Percentiles rank a stretch among this genome's conserved stretches.
Evolutionary conservation across 768 basidiomycete species (phyloP).

Genomic region (Tricholoma furcatifolium): DNA sequence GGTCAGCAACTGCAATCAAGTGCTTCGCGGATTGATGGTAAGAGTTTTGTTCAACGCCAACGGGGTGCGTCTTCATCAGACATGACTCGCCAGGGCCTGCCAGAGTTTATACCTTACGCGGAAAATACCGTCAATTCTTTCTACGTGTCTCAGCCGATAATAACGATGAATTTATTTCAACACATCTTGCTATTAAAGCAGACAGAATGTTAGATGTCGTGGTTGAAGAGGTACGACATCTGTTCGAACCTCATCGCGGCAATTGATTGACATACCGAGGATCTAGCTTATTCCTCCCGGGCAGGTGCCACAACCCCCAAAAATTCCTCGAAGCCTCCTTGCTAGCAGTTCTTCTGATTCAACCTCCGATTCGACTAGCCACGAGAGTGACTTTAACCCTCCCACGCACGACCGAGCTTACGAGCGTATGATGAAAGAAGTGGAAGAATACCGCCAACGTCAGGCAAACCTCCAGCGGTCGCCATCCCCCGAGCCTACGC

Average conservation of each 20-base stretch:
- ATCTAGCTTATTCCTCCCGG: constrained; percentile 35
- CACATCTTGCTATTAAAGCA: constrained; percentile 55
- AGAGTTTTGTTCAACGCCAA: constrained; percentile 5
- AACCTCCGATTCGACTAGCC: constrained; percentile 11
- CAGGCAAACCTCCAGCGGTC: not conserved
- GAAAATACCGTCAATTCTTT: constrained; percentile 68
- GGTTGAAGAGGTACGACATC: constrained; percentile 53
- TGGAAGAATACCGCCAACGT: constrained; percentile 5
- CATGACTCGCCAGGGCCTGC: constrained; percentile 54
- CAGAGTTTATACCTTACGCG: constrained; percentile 63
- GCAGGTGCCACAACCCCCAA: constrained; percentile 28
- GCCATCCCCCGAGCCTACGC: not conserved
- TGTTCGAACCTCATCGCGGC: not conserved
- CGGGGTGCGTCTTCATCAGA: constrained; percentile 2
- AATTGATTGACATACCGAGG: constrained; percentile 2
- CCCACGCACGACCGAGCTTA: constrained; percentile 1
- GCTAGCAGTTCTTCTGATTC: constrained; percentile 16
- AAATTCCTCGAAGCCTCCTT: constrained; percentile 27
- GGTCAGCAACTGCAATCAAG: constrained; percentile 55
- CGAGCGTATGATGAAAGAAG: not conserved
- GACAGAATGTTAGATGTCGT: constrained; percentile 56
- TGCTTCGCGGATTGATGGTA: constrained; percentile 72
- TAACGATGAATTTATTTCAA: constrained; percentile 46
- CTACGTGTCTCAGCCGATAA: constrained; percentile 58
- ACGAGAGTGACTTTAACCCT: constrained; percentile 8